These are phyloP conservation scores for Paecilomyces niveus DNA, from an alignment of 2,329 filamentous ascomycete genomes.

Conservation along the genomic window DNA sequence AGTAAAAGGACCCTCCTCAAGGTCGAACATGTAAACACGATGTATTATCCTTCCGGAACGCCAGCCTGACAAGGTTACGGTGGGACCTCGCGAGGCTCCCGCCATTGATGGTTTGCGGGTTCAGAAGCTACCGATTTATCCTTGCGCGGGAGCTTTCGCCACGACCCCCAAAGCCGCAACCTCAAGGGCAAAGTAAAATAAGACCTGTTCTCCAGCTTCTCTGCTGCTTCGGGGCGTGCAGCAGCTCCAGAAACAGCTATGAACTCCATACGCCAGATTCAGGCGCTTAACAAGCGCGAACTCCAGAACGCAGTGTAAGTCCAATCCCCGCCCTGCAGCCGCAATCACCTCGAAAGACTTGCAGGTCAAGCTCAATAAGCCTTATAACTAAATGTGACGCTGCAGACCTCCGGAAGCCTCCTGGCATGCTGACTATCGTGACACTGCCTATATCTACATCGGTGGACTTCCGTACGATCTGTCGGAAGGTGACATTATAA, in stretches of 20 bases:
- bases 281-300: conserved; percentile 88
- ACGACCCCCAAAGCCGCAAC: conserved; percentile 2
- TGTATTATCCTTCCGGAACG: background rate
- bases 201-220: background rate
- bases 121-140: background rate
- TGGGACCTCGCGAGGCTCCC: background rate
- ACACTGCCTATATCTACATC: conserved; percentile 94
- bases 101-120: background rate
- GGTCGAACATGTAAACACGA: background rate
- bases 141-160: conserved; percentile 3
- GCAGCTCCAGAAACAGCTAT: conserved; percentile 45
- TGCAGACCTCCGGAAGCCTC: conserved; percentile 72
- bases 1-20: background rate
- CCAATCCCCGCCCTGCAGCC: conserved; percentile 7
- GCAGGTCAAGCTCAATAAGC: background rate
- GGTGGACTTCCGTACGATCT: conserved; percentile 89
- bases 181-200: background rate
- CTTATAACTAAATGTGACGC: conserved; percentile 4
- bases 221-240: background rate
- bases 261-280: conserved; percentile 91
- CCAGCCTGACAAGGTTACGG: background rate
- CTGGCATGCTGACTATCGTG: conserved; percentile 96
- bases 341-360: background rate
- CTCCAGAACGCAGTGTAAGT: conserved; percentile 78
- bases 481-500: conserved; percentile 90